Percentiles rank a stretch among this genome's conserved stretches.
Conservation (phyloP, 106 monocot genomes). For the Acorus gramineus region DNA sequence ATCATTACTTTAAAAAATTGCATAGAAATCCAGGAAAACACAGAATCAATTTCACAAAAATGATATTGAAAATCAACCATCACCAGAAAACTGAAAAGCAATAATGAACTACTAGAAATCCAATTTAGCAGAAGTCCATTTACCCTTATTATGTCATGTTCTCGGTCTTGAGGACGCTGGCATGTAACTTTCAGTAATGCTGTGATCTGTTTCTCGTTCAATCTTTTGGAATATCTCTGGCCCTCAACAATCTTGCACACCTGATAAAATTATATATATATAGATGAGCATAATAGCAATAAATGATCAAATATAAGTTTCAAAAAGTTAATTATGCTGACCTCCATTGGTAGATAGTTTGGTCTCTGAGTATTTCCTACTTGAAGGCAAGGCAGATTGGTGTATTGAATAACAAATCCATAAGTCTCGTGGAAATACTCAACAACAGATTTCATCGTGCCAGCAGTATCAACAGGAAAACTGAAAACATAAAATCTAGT, state of each 20-base stretch:
- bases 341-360: conserved; percentile 44
- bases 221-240: conserved; percentile 33
- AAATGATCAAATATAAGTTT: background rate
- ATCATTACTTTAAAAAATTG: too few species aligned
- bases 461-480: conserved; percentile 11
- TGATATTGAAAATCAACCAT: too few species aligned
- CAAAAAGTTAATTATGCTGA: background rate
- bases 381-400: conserved; percentile 23
- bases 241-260: conserved; percentile 38
- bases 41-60: too few species aligned
- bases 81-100: too few species aligned
- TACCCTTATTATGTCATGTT: conserved; percentile 17
- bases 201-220: conserved; percentile 30
- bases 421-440: conserved; percentile 30
- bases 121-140: too few species aligned
- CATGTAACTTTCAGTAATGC: conserved; percentile 22
- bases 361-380: conserved; percentile 33
- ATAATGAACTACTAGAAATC: background rate
- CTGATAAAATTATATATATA: conserved; percentile 4
- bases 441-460: conserved; percentile 10
- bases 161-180: conserved; percentile 18
- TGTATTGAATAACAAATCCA: background rate
- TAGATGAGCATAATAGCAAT: background rate
- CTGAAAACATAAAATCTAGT: conserved; percentile 1
- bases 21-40: too few species aligned